Percentiles rank a stretch among this genome's conserved stretches.
These are phyloP conservation scores for Aspergillus novoparasiticus DNA, from an alignment of 2,329 filamentous ascomycete species.

Conservation along the genomic window DNA sequence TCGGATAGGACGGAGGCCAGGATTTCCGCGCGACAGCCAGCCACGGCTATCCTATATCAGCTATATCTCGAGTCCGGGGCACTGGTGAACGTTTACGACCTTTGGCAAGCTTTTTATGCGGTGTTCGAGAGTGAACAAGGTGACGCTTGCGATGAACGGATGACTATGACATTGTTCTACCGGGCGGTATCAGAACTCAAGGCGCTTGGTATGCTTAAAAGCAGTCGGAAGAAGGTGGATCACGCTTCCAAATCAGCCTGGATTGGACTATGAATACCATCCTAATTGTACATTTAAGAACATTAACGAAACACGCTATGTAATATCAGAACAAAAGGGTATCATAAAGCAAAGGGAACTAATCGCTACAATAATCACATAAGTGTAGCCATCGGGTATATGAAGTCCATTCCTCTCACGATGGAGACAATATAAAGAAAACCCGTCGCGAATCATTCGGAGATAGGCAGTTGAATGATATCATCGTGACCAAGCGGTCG, in stretches of 20 bases:
- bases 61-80: constrained; percentile 65
- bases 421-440: not conserved
- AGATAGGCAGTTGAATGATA: constrained; percentile 68
- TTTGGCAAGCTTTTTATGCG: constrained; percentile 63
- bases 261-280: constrained; percentile 60
- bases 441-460: constrained; percentile 28
- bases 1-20: constrained; percentile 35
- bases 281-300: constrained; percentile 17
- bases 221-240: constrained; percentile 87
- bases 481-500: constrained; percentile 72
- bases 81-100: constrained; percentile 62
- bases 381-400: not conserved
- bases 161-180: constrained; percentile 75
- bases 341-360: constrained; percentile 31
- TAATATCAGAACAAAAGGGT: constrained; percentile 27
- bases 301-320: constrained; percentile 11
- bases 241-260: constrained; percentile 82
- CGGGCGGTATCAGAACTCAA: constrained; percentile 80
- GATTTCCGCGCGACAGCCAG: constrained; percentile 57
- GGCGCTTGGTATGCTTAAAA: constrained; percentile 83
- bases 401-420: not conserved
- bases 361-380: not conserved
- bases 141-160: constrained; percentile 34
- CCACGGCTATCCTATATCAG: constrained; percentile 63
- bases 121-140: constrained; percentile 47